Evolutionary conservation across 1,139 yeast genomes (phyloP), one percentile per base, ranked within the genome.

Genomic region (Suhomyces kunorum): DNA sequence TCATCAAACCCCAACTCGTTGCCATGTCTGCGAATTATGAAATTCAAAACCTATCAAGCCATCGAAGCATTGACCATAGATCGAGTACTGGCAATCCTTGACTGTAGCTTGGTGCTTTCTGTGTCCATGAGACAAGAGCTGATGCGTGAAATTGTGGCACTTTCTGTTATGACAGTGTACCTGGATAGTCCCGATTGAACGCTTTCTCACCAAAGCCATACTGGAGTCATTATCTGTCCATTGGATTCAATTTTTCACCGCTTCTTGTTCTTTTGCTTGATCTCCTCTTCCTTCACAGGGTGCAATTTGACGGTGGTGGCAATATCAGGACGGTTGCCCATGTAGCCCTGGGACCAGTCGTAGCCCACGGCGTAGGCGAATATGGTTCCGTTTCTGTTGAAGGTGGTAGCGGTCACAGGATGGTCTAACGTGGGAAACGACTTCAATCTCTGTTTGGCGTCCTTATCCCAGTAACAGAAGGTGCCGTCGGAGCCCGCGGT

Each of bases 401-500:
- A 94, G 6, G 83, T 82, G 2, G 92, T 78, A 18, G 85, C 81
- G 0, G 95, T 76, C 40, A 94, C 83, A 1, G 95, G 71, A 27
- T 83, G 82, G 32, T 83, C 84, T 20, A 87, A 74, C 13, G 77
- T 66, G 4, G 92, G 88, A 66, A 83, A 87, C 24, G 86, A 87
- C 64, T 85, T 87, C 50, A 92, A 76, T 53, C 98, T 78, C 59
- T 87, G 95, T 59, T 85, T 81, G 39, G 94, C 86, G 55, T 88
- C 96, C 64, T 88, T 89, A 61, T 94, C 98, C 99, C 99, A 94
- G 67, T 87, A 85, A 55, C 90, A 84, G 68, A 89, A 85, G 6
- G 94, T 76, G 12, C 98, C 98, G 62, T 94, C 98, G 27, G 94
- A 78, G 9, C 98, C 98, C 1, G 96, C 95, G 5, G 98, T 94